phyloP scores from a whole-genome alignment of 2,329 filamentous ascomycete genomes.

The Plectosphaerella sp. region DNA sequence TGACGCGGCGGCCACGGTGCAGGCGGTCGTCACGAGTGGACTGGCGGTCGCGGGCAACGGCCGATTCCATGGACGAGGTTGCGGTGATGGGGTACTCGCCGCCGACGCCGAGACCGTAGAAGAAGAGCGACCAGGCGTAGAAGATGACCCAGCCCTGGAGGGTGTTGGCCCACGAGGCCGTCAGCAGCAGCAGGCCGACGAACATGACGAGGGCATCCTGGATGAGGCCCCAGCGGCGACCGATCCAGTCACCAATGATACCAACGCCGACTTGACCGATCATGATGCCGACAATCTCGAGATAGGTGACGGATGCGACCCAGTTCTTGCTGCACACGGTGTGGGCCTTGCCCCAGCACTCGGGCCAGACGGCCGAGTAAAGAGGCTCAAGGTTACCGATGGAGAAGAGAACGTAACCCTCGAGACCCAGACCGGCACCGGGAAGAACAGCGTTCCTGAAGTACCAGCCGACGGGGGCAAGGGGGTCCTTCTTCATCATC shows the following conservation, averaged over 20 bases:
- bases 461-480: conserved; percentile 82
- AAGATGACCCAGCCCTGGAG: conserved; percentile 95
- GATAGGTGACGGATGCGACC: conserved; percentile 80
- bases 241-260: conserved; percentile 67
- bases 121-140: conserved; percentile 92
- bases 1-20: conserved; percentile 93
- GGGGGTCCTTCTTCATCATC: conserved; percentile 83
- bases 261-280: conserved; percentile 87
- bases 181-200: conserved; percentile 85
- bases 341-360: conserved; percentile 66
- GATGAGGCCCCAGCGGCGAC: conserved; percentile 90
- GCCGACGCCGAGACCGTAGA: conserved; percentile 62
- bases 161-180: conserved; percentile 80
- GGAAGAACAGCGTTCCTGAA: conserved; percentile 88
- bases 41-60: conserved; percentile 77
- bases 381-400: conserved; percentile 89
- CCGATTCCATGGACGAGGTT: conserved; percentile 90
- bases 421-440: conserved; percentile 84
- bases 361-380: conserved; percentile 68
- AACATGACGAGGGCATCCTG: conserved; percentile 96
- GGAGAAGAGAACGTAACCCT: conserved; percentile 95
- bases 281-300: conserved; percentile 94
- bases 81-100: conserved; percentile 97
- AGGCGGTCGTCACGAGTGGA: conserved; percentile 91
- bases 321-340: conserved; percentile 72